Percentiles rank a stretch among this genome's conserved stretches.
phyloP scores from a whole-genome alignment of 495 filamentous ascomycete genomes.

The Haplographium delicatum region DNA sequence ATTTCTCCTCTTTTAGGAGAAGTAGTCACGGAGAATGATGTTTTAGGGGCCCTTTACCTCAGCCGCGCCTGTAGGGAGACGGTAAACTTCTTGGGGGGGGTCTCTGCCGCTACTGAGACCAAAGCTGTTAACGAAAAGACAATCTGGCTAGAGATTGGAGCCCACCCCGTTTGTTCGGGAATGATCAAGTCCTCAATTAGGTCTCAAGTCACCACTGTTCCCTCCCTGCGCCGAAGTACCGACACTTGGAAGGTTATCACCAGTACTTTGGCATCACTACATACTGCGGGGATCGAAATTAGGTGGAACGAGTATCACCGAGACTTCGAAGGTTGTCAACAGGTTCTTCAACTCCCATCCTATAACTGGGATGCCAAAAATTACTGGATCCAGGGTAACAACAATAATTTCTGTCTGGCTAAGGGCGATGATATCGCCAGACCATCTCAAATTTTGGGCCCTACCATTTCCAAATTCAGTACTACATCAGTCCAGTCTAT shows the following conservation, averaged over 20 bases:
- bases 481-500: slow-evolving; percentile 47
- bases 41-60: slow-evolving; percentile 57
- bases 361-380: slow-evolving; percentile 77
- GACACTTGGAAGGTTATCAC: slow-evolving; percentile 60
- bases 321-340: slow-evolving; percentile 54
- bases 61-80: slow-evolving; percentile 59
- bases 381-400: slow-evolving; percentile 75
- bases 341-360: slow-evolving; percentile 61
- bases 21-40: slow-evolving; percentile 47
- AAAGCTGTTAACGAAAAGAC: slow-evolving; percentile 47
- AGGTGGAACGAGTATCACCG: slow-evolving; percentile 74
- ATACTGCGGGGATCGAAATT: slow-evolving; percentile 59
- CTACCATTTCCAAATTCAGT: slow-evolving; percentile 35
- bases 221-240: slow-evolving; percentile 44
- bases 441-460: slow-evolving; percentile 43
- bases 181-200: slow-evolving; percentile 66
- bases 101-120: slow-evolving; percentile 46
- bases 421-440: slow-evolving; percentile 48
- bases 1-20: slow-evolving; percentile 63
- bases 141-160: slow-evolving; percentile 61
- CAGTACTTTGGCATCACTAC: slow-evolving; percentile 51
- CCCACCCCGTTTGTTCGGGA: slow-evolving; percentile 59
- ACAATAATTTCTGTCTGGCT: slow-evolving; percentile 60
- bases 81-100: slow-evolving; percentile 65
- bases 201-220: slow-evolving; percentile 45